Evolutionary conservation across 495 filamentous ascomycete species (phyloP).

Genomic region (Tuber aestivum): DNA sequence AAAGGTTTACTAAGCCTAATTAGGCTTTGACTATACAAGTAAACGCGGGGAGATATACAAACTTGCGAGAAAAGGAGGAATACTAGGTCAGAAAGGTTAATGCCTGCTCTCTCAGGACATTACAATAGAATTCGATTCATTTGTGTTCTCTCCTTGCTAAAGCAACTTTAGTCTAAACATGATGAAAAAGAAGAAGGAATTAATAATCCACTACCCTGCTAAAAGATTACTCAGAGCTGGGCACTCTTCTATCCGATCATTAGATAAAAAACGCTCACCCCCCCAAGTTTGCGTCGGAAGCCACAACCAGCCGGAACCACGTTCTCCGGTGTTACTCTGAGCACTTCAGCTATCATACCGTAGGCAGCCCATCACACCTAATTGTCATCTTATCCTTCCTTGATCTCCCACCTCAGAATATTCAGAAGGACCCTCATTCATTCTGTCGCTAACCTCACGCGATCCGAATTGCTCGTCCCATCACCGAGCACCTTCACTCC

Average conservation of each 20-base stretch:
- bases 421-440: slow-evolving; percentile 8
- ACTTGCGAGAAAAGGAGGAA: not conserved
- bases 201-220: not conserved
- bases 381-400: not conserved
- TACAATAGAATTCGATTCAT: not conserved
- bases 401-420: not conserved
- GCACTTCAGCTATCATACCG: not conserved
- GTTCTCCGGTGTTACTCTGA: not conserved
- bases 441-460: slow-evolving; percentile 26
- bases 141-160: not conserved
- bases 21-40: not conserved
- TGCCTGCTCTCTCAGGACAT: not conserved
- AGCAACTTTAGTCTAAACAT: not conserved
- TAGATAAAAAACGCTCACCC: not conserved
- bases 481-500: not conserved
- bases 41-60: not conserved
- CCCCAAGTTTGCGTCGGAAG: not conserved
- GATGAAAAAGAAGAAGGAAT: not conserved
- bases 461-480: not conserved
- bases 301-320: not conserved
- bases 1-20: not conserved
- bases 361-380: slow-evolving; percentile 2
- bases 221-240: not conserved
- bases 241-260: not conserved
- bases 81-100: not conserved